These are phyloP conservation scores for Scleroderma citrinum DNA, from an alignment of 768 basidiomycete species.

Conservation along the genomic window DNA sequence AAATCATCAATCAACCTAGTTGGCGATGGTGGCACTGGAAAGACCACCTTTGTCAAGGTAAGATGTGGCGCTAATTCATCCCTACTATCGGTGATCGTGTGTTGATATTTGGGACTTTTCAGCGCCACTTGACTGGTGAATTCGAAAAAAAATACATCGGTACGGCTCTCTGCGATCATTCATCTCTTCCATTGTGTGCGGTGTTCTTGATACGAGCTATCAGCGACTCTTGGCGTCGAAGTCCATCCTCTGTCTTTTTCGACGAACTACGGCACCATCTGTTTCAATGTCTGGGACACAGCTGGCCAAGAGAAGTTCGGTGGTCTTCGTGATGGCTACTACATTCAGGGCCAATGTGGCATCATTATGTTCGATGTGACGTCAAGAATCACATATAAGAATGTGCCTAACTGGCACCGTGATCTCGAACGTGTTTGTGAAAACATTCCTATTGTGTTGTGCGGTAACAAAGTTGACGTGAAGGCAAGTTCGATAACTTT, in stretches of 20 bases:
- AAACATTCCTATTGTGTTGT: constrained; percentile 98
- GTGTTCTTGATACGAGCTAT: constrained; percentile 10
- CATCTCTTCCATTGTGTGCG: constrained; percentile 7
- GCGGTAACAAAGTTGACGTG: constrained; percentile 99
- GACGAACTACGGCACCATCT: constrained; percentile 98
- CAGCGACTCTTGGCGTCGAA: constrained; percentile 99
- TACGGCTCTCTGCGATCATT: constrained; percentile 33
- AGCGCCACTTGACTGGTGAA: constrained; percentile 99
- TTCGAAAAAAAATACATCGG: constrained; percentile 99
- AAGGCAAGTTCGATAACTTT: constrained; percentile 56
- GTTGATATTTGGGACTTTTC: constrained; percentile 43
- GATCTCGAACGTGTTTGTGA: constrained; percentile 99
- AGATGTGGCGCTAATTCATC: constrained; percentile 21
- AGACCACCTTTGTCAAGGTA: constrained; percentile 98
- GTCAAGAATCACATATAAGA: constrained; percentile 99
- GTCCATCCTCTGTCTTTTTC: constrained; percentile 94
- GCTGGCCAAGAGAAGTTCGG: constrained; percentile 99
- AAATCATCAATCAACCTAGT: constrained; percentile 67
- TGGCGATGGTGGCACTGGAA: constrained; percentile 95
- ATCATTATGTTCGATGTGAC: constrained; percentile 99
- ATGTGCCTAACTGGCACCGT: constrained; percentile 99
- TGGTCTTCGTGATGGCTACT: constrained; percentile 94
- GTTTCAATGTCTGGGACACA: constrained; percentile 99
- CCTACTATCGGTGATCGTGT: constrained; percentile 39
- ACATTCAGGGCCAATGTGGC: constrained; percentile 97